phyloP scores from a whole-genome alignment of 495 filamentous ascomycete species.

The Rostrohypoxylon terebratum region DNA sequence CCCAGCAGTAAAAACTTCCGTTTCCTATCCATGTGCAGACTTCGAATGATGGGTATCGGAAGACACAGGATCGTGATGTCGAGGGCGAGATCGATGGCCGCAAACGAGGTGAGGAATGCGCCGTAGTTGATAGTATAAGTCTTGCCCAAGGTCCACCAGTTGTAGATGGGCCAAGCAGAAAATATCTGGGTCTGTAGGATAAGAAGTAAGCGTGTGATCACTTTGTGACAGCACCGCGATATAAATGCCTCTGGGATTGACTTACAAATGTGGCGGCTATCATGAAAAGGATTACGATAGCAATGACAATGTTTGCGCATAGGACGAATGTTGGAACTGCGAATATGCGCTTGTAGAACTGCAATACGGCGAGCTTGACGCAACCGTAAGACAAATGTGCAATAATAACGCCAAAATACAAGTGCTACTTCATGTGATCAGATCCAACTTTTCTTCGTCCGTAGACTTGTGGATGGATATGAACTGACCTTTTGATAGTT shows the following conservation, averaged over 20 bases:
- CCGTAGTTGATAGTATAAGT: background rate
- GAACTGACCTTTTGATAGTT: background rate
- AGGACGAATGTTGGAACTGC: background rate
- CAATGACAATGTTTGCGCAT: background rate
- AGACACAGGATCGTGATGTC: background rate
- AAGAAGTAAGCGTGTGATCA: background rate
- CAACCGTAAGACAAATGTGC: background rate
- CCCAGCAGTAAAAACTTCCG: background rate
- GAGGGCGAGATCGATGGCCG: background rate
- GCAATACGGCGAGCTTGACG: background rate
- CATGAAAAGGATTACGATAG: background rate
- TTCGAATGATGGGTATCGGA: background rate
- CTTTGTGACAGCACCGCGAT: background rate
- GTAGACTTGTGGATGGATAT: background rate
- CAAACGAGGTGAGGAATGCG: background rate
- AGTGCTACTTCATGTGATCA: background rate
- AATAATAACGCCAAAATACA: background rate
- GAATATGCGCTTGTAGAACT: background rate
- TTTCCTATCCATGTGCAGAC: background rate
- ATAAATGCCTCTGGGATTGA: background rate
- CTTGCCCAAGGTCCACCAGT: background rate
- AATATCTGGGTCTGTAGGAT: background rate
- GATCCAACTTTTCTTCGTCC: background rate
- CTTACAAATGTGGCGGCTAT: background rate
- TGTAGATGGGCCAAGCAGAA: background rate